Percentiles rank a stretch among this genome's conserved stretches.
Conservation (phyloP, 2,329 filamentous ascomycete species). For the Talaromyces piceae region DNA sequence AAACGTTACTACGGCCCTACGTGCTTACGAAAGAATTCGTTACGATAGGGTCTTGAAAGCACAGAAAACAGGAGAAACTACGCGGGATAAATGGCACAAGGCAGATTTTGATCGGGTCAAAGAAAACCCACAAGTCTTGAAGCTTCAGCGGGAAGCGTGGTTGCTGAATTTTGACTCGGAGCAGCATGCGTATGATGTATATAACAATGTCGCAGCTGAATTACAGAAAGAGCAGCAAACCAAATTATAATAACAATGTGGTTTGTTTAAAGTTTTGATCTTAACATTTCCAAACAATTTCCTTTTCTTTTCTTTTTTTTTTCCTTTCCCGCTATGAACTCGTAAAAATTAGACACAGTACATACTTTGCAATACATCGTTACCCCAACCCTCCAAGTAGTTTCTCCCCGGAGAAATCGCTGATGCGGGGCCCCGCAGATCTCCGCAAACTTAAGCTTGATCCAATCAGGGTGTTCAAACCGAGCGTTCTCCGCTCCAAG, state of each 20-base stretch:
- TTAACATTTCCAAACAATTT: background rate
- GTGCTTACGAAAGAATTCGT: slow-evolving; percentile 17
- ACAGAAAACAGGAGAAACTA: slow-evolving; percentile 18
- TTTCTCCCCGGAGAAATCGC: background rate
- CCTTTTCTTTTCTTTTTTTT: no score
- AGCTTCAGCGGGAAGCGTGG: slow-evolving; percentile 17
- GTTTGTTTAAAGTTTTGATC: background rate
- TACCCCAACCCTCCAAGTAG: no score
- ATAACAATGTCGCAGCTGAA: slow-evolving; percentile 15
- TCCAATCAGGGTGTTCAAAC: background rate
- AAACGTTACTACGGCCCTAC: slow-evolving; percentile 20
- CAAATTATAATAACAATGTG: background rate
- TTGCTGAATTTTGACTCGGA: slow-evolving; percentile 19
- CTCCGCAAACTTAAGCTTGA: background rate
- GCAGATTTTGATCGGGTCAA: slow-evolving; percentile 20
- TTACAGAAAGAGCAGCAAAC: slow-evolving; percentile 1
- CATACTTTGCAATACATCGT: background rate
- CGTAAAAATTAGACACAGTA: background rate
- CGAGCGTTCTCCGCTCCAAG: background rate
- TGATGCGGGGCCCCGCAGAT: background rate
- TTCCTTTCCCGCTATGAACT: no score
- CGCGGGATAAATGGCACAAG: slow-evolving; percentile 20
- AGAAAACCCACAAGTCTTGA: slow-evolving; percentile 20
- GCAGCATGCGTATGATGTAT: slow-evolving; percentile 18
- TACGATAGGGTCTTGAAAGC: slow-evolving; percentile 18